These are phyloP conservation scores for Colletotrichum sp. DNA, from an alignment of 2,329 filamentous ascomycete species.

Conservation along the genomic window DNA sequence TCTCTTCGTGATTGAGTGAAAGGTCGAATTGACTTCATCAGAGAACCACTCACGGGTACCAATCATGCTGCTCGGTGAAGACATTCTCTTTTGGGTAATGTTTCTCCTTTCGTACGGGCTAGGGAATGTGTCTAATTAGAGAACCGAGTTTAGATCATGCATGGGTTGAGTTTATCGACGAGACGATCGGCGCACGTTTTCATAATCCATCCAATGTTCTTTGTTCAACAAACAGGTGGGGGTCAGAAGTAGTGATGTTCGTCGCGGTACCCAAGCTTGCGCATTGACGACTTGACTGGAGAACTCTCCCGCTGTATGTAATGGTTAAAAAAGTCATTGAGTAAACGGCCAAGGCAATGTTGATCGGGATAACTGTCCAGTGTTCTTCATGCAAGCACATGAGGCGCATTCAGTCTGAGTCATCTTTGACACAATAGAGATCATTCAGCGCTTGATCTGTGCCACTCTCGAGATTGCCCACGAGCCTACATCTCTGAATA, in stretches of 20 bases:
- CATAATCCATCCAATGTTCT: neutral
- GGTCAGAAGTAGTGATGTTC: neutral
- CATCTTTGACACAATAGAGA: neutral
- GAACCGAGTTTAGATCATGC: no score
- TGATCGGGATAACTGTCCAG: no score
- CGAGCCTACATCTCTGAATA: neutral
- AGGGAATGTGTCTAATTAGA: no score
- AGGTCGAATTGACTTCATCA: no score
- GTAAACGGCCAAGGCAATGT: no score
- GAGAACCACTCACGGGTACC: no score
- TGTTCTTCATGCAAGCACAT: no score
- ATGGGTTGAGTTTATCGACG: accelerated
- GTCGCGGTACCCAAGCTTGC: no score
- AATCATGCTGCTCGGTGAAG: no score
- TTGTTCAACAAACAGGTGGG: neutral
- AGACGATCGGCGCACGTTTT: neutral
- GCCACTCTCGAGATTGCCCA: accelerated
- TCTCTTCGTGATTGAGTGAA: no score
- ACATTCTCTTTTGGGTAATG: neutral
- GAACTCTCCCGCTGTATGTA: neutral
- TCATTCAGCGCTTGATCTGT: neutral
- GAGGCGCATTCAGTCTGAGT: no score
- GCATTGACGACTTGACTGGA: neutral
- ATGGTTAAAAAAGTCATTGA: accelerated
- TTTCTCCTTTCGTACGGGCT: no score